Base-by-base conservation (phyloP, 1,139 yeast species). In the Nakaseomyces kungkrabaensis region DNA sequence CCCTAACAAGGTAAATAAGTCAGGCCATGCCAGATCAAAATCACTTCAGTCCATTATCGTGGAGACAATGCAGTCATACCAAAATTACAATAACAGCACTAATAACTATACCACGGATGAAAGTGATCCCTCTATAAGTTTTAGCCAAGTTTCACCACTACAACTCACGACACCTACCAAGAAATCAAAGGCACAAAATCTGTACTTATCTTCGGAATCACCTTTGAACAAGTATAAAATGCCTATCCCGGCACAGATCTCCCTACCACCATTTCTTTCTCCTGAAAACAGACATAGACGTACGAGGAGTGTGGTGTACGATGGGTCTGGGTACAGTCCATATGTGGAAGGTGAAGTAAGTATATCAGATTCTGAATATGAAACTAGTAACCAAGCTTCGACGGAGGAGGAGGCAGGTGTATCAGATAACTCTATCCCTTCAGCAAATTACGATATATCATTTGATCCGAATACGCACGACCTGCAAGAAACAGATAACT, bases 191-290 rank as follows among this genome's bases (percentile, higher is more conserved):
- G 36, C 36, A 9, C 40, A 59, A 13, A 32, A 31, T 32, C 55
- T 70, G 7, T 68, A 64, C 48, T 50, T 70, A 13, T 58, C 68
- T 8, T 62, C 71, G 2, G 63, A 65, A 41, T 66, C 72, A 0
- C 67, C 70, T 7, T 49, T 70, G 41, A 70, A 68, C 51, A 53
- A 54, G 13, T 61, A 60, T 37, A 54, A 56, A 8, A 56, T 68
- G 3, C 68, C 73, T 1, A 60, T 70, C 1, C 73, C 73, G 4
- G 57, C 68, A 17, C 68, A 68, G 48, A 58, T 66, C 4, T 50
- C 57, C 1, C 51, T 69, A 7, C 73, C 73, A 10, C 72, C 72
- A 7, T 57, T 53, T 33, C 50, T 70, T 17, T 68, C 72, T 0
- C 69, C 71, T 6, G 51, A 52, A 40, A 68, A 68, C 52, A 63